Evolutionary conservation across 495 filamentous ascomycete species (phyloP), one percentile per base, ranked within the genome.

Genomic region (Thermochaetoides thermophila): DNA sequence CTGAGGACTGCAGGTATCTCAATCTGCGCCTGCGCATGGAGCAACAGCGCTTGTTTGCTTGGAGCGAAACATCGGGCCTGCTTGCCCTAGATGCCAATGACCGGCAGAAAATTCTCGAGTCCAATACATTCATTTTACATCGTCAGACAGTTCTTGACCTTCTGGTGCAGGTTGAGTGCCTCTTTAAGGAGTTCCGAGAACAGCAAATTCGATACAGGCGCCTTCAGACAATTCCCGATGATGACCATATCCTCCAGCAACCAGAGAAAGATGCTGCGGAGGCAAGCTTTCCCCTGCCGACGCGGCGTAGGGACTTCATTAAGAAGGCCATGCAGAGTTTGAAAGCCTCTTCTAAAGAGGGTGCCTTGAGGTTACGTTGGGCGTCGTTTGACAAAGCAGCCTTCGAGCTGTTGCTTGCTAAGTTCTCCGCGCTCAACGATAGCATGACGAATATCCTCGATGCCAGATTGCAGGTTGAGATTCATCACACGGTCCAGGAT

Each of bases 381-480:
- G 55, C 57, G 12, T 49, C 55, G 3, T 59, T 63, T 37, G 60
- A 61, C 39, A 63, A 61, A 44, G 42, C 37, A 4, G 56, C 50
- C 4, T 63, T 63, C 16, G 60, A 63, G 48, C 41, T 44, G 4
- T 39, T 63, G 7, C 49, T 63, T 4, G 44, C 52, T 6, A 37
- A 47, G 16, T 63, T 63, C 28, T 51, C 58, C 1, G 37, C 45
- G 3, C 35, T 63, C 27, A 63, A 63, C 39, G 58, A 63, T 41
- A 59, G 44, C 43, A 63, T 63, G 55, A 63, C 59, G 21, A 49
- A 50, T 31, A 59, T 64, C 8, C 40, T 62, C 10, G 60, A 64
- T 33, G 52, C 53, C 12, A 39, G 49, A 1, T 46, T 62, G 55
- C 60, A 64, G 34, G 46, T 51, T 9, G 60, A 64, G 42, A 62